Conservation (phyloP, 257 asterid species). For the Scutellaria galericulata region DNA sequence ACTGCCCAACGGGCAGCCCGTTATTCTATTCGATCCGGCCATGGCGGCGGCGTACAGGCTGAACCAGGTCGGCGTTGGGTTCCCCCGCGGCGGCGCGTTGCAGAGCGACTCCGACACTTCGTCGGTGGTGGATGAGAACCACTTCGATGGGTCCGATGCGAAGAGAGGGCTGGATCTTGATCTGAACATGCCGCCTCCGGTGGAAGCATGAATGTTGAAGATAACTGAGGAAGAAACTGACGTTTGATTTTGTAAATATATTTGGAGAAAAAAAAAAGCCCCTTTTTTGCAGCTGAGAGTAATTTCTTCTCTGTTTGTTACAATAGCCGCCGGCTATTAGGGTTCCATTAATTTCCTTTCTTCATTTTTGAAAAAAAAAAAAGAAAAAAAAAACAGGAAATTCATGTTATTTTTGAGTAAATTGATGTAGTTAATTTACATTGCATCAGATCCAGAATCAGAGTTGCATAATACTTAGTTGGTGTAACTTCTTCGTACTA, state of each 20-base stretch:
- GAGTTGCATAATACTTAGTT: slow-evolving; percentile 15
- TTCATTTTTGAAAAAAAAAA: background rate
- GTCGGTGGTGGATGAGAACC: slow-evolving; percentile 84
- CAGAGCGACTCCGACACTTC: slow-evolving; percentile 69
- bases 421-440: background rate
- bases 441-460: slow-evolving; percentile 34
- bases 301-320: slow-evolving; percentile 52
- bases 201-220: slow-evolving; percentile 44
- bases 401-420: slow-evolving; percentile 8
- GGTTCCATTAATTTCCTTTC: slow-evolving; percentile 35
- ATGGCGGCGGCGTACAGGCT: slow-evolving; percentile 46
- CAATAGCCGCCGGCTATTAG: slow-evolving; percentile 34
- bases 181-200: slow-evolving; percentile 81
- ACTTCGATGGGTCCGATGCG: slow-evolving; percentile 41
- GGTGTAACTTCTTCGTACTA: background rate
- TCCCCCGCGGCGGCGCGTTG: slow-evolving; percentile 45
- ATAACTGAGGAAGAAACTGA: slow-evolving; percentile 38
- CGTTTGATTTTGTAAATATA: slow-evolving; percentile 54
- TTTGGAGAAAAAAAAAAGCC: background rate
- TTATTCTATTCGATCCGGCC: slow-evolving; percentile 48
- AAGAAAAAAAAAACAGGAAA: slow-evolving; percentile 19
- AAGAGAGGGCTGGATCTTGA: slow-evolving; percentile 72
- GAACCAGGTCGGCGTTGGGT: slow-evolving; percentile 27
- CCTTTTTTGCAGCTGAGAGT: slow-evolving; percentile 46
- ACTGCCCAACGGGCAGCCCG: slow-evolving; percentile 66